Base-by-base conservation (phyloP, 768 basidiomycete genomes). In the Guyanaporus albipodus region DNA sequence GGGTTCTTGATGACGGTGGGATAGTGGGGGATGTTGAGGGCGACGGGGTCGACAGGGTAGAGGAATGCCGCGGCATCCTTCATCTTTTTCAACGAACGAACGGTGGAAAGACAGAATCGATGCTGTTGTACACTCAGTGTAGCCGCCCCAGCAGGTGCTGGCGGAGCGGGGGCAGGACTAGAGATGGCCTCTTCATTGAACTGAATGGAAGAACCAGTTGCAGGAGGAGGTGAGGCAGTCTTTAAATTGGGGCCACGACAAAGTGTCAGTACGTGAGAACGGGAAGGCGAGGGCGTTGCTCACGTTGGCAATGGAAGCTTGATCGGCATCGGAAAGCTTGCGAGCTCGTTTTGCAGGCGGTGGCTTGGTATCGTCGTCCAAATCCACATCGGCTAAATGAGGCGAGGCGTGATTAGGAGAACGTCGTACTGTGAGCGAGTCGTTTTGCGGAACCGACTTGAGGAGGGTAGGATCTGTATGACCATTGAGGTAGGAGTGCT, bases 21-120 rank as follows among this genome's bases (percentile, higher is more conserved):
- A 59, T 99, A 99, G 64, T 95, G 91, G 8, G 92, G 95, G 50
- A 91, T 81, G 50, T 80, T 82, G 56, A 91, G 72, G 8, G 81
- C 85, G 55, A 93, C 77, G 18, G 84, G 77, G 65, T 99, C 96
- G 46, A 99, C 96, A 17, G 96, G 93, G 40, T 74, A 75, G 42
- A 86, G 67, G 70, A 99, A 99, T 1, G 92, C 83, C 2, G 64
- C 60, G 0, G 91, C 81, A 44, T 95, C 91, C 64, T 90, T 91
- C 62, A 82, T 63, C 72, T 90, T 93, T 75, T 90, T 95, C 60
- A 98, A 66, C 24, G 79, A 75, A 42, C 90, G 85, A 33, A 98
- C 64, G 4, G 87, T 84, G 5, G 83, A 85, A 43, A 78, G 67
- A 54, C 85, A 83, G 63, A 90, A 92, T 33, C 88, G 85, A 66